phyloP scores from a whole-genome alignment of 2,329 filamentous ascomycete species.

The Endothia cerciana region DNA sequence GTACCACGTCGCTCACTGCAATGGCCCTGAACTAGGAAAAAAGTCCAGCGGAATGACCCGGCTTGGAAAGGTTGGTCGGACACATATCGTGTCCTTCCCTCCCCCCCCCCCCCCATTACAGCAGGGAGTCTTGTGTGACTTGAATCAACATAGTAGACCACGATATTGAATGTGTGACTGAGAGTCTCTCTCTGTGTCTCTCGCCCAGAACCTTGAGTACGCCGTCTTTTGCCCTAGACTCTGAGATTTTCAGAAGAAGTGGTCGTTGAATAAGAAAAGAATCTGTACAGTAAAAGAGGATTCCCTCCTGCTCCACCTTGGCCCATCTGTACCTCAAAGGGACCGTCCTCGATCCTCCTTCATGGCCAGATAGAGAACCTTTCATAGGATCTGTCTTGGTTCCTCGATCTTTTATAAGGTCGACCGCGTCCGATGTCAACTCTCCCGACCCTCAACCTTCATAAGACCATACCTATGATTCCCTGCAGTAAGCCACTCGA shows the following conservation, averaged over 20 bases:
- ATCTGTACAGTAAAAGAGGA: conserved; percentile 20
- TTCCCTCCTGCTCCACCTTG: conserved; percentile 5
- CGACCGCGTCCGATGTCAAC: background rate
- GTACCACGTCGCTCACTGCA: background rate
- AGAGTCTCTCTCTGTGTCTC: conserved; percentile 20
- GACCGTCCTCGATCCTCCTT: background rate
- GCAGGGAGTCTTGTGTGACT: background rate
- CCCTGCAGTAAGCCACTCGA: background rate
- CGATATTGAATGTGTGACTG: conserved; percentile 14
- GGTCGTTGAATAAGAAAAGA: conserved; percentile 26
- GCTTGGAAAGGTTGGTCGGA: background rate
- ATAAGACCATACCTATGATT: conserved; percentile 5
- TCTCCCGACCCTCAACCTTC: conserved; percentile 2
- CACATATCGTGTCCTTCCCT: no score
- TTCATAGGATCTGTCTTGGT: background rate
- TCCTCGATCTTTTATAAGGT: conserved; percentile 6
- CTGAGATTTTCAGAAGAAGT: conserved; percentile 22
- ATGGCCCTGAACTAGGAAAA: background rate
- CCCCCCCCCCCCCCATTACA: background rate
- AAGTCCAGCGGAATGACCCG: background rate
- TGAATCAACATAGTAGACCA: conserved; percentile 26
- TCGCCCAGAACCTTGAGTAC: conserved; percentile 27
- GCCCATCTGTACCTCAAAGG: background rate
- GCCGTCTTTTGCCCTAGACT: conserved; percentile 28
- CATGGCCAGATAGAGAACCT: background rate